A percentile compares a stretch with the other conserved stretches of the same genome.
phyloP scores from a whole-genome alignment of 2,329 filamentous ascomycete genomes.

The Raffaelea albimanens region DNA sequence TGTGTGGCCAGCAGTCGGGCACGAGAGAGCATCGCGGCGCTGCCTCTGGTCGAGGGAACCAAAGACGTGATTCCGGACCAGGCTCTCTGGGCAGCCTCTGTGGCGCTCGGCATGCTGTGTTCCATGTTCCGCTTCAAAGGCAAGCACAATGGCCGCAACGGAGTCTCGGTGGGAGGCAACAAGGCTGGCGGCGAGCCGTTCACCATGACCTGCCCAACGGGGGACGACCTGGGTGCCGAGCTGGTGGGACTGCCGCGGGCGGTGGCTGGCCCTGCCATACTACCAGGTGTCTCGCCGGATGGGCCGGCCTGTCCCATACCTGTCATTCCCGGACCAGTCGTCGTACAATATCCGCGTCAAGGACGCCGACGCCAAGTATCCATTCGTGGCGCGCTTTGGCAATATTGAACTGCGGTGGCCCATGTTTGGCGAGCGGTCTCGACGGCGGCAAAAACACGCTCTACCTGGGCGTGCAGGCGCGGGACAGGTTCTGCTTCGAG shows the following conservation, averaged over 20 bases:
- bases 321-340: constrained; percentile 43
- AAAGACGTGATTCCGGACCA: constrained; percentile 39
- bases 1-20: constrained; percentile 40
- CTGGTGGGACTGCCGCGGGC: constrained; percentile 36
- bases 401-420: constrained; percentile 46
- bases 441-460: constrained; percentile 36
- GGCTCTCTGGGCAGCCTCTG: constrained; percentile 43
- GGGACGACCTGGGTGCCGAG: constrained; percentile 41
- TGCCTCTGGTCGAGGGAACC: constrained; percentile 39
- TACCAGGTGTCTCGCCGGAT: constrained; percentile 40
- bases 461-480: constrained; percentile 41
- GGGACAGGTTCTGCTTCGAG: constrained; percentile 42
- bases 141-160: constrained; percentile 40
- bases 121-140: constrained; percentile 45
- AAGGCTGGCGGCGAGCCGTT: constrained; percentile 12
- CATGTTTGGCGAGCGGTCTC: constrained; percentile 33
- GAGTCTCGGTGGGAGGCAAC: constrained; percentile 26
- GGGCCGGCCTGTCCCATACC: constrained; percentile 40
- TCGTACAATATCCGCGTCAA: constrained; percentile 42
- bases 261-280: constrained; percentile 39
- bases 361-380: constrained; percentile 36
- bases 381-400: constrained; percentile 41
- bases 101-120: constrained; percentile 41
- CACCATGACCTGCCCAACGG: constrained; percentile 30
- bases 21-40: constrained; percentile 35